These are phyloP conservation scores for Candida sanyiensis DNA, from an alignment of 805 yeast genomes.

Conservation along the genomic window DNA sequence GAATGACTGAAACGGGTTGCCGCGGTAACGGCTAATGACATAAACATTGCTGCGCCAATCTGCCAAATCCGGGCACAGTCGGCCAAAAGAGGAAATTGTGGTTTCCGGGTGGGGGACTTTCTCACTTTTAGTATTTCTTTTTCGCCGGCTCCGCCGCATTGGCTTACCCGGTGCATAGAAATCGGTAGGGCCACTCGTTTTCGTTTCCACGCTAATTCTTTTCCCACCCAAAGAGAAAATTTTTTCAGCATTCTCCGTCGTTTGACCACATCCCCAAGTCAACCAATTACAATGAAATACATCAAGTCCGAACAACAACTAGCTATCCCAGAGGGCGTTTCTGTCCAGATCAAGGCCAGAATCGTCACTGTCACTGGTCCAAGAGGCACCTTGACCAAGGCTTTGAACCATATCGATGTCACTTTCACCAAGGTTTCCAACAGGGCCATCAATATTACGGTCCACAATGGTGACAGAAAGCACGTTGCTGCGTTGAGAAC, in stretches of 20 bases:
- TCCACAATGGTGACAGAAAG: slow-evolving; percentile 99
- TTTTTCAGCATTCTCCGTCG: neutral
- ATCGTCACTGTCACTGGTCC: slow-evolving; percentile 89
- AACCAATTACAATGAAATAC: slow-evolving; percentile 66
- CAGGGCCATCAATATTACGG: slow-evolving; percentile 78
- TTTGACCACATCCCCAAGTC: neutral
- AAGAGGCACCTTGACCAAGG: slow-evolving; percentile 90
- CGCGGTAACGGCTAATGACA: no score
- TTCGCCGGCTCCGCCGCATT: no score
- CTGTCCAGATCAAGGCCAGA: slow-evolving; percentile 89
- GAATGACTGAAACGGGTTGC: no score
- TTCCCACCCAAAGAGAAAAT: no score
- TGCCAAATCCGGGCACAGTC: no score
- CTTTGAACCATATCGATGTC: slow-evolving; percentile 91
- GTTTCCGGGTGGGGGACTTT: no score
- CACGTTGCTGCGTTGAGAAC: slow-evolving; percentile 99
- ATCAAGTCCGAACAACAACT: slow-evolving; percentile 80
- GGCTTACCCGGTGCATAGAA: no score
- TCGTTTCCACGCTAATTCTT: no score
- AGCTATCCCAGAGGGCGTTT: slow-evolving; percentile 88
- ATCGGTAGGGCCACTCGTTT: no score
- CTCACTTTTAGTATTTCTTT: no score
- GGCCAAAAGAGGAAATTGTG: no score
- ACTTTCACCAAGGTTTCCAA: slow-evolving; percentile 77
- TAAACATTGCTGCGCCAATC: no score